Evolutionary conservation across 179 eudicot genomes (phyloP).

Genomic region (Dionaea muscipula): DNA sequence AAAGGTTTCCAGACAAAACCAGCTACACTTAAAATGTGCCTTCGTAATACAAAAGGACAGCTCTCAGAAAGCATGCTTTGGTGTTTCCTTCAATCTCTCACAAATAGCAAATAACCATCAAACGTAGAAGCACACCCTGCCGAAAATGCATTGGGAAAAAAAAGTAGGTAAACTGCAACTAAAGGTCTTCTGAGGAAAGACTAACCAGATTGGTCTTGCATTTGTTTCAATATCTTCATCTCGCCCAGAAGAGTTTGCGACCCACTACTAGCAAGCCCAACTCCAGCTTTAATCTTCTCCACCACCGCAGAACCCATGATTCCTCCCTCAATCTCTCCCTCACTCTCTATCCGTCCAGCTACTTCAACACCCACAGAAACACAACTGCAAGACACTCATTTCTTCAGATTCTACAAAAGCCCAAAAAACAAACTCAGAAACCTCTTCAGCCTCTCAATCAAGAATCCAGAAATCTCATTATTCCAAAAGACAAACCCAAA

Average conservation of each 20-base stretch:
- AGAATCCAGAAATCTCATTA: not conserved
- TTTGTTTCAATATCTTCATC: conserved; percentile 57
- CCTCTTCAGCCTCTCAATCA: too few relatives aligned
- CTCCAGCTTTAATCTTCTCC: conserved; percentile 43
- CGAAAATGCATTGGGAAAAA: too few relatives aligned
- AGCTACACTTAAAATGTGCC: not conserved
- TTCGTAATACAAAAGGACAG: not conserved
- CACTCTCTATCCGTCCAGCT: not conserved
- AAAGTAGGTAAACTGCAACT: too few relatives aligned
- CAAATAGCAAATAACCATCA: too few relatives aligned
- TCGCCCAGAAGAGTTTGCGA: conserved; percentile 53
- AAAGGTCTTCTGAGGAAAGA: too few relatives aligned
- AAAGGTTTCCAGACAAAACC: not conserved
- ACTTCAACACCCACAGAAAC: too few relatives aligned
- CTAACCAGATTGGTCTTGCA: conserved; percentile 77
- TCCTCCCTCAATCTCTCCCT: conserved; percentile 5
- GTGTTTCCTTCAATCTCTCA: not conserved
- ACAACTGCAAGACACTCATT: too few relatives aligned
- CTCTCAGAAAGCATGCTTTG: not conserved
- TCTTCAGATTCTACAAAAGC: too few relatives aligned
- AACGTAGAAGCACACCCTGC: too few relatives aligned
- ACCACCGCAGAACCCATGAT: conserved; percentile 31
- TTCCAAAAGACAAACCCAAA: not conserved
- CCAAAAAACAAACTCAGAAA: too few relatives aligned
- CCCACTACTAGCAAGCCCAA: conserved; percentile 32